Evolutionary conservation across 2,329 filamentous ascomycete genomes (phyloP).

Genomic region (Graphiopsis chlorocephala): DNA sequence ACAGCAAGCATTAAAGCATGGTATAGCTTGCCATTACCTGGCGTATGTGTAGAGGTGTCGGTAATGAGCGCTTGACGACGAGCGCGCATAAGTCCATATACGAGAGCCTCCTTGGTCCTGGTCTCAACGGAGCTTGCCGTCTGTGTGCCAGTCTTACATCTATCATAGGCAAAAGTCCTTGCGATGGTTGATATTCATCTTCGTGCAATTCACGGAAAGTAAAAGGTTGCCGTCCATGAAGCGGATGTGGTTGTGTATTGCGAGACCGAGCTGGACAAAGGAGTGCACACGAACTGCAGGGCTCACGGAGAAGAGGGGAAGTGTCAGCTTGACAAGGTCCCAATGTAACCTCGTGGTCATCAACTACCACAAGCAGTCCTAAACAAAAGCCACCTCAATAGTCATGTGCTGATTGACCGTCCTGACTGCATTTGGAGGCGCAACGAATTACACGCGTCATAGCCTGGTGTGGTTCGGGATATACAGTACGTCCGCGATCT

Average conservation of each 20-base stretch:
- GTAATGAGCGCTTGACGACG: background rate
- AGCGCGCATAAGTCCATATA: background rate
- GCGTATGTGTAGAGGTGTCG: background rate
- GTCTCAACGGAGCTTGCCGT: background rate
- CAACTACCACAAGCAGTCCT: background rate
- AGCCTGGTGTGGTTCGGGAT: too few species aligned
- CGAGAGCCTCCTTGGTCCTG: background rate
- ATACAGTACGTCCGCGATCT: too few species aligned
- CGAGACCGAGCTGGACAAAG: background rate
- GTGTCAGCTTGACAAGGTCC: background rate
- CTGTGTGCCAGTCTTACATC: background rate
- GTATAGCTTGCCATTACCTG: background rate
- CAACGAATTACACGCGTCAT: too few species aligned
- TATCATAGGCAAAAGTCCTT: background rate
- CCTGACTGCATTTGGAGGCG: too few species aligned
- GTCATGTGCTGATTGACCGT: too few species aligned
- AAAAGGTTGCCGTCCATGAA: background rate
- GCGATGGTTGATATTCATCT: background rate
- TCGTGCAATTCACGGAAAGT: background rate
- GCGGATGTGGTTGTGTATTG: background rate
- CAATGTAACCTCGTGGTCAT: background rate
- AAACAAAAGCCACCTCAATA: too few species aligned
- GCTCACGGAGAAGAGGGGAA: background rate
- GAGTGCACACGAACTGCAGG: background rate
- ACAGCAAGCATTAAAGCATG: constrained; percentile 4